Percentiles rank a stretch among this genome's conserved stretches.
These are phyloP conservation scores for Penicillium argentinense DNA, from an alignment of 495 filamentous ascomycete species.

Conservation along the genomic window DNA sequence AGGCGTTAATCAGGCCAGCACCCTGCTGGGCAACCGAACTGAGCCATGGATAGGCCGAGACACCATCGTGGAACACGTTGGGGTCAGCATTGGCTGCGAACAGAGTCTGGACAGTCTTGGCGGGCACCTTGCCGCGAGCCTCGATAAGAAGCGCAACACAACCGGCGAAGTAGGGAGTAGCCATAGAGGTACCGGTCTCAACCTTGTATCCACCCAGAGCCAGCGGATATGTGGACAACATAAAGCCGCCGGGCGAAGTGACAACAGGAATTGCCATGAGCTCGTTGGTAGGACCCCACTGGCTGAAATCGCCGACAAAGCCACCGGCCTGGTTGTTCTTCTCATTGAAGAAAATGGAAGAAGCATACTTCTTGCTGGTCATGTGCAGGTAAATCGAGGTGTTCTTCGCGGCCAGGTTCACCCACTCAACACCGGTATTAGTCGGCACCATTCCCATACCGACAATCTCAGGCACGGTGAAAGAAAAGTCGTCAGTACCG, in stretches of 20 bases:
- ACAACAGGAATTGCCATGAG: constrained; percentile 55
- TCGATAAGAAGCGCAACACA: constrained; percentile 53
- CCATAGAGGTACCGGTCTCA: constrained; percentile 58
- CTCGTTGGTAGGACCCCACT: constrained; percentile 58
- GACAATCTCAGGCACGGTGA: too few species aligned
- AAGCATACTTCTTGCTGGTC: constrained; percentile 17
- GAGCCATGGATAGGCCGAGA: constrained; percentile 34
- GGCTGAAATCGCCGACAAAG: constrained; percentile 50
- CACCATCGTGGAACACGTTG: constrained; percentile 49
- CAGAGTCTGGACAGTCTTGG: constrained; percentile 26
- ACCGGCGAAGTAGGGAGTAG: constrained; percentile 53
- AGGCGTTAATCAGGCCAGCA: constrained; percentile 55
- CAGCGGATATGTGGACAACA: constrained; percentile 56
- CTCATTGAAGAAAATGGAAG: constrained; percentile 12
- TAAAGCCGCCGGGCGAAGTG: constrained; percentile 53
- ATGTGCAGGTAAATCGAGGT: constrained; percentile 38
- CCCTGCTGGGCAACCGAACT: constrained; percentile 59
- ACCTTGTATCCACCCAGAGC: constrained; percentile 41
- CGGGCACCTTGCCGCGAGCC: constrained; percentile 38
- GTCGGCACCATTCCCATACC: constrained; percentile 30
- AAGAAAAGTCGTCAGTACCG: constrained; percentile 11
- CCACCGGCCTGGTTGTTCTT: constrained; percentile 13
- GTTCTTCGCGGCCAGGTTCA: constrained; percentile 44
- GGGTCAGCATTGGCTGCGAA: constrained; percentile 39
- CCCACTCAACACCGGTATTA: constrained; percentile 47